These are phyloP conservation scores for Senna tora DNA, from an alignment of 306 rosid genomes.

Conservation along the genomic window DNA sequence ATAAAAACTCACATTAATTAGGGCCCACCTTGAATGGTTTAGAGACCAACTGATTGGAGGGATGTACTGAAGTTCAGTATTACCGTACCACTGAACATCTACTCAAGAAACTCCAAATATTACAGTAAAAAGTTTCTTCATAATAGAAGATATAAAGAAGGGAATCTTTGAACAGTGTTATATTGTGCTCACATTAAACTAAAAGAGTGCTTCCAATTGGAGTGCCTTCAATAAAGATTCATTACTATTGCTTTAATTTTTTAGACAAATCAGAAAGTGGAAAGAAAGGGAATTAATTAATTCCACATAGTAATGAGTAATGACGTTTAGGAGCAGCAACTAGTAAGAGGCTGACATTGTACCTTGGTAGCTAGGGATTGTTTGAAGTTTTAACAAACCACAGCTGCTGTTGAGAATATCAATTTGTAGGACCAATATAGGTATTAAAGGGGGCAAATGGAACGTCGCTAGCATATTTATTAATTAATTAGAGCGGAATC, in stretches of 20 bases:
- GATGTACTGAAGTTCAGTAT: too few species aligned
- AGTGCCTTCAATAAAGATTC: neutral
- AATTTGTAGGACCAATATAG: constrained; percentile 35
- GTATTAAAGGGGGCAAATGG: neutral
- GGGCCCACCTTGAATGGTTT: too few species aligned
- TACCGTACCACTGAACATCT: too few species aligned
- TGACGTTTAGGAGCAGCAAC: neutral
- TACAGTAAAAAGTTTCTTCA: too few species aligned
- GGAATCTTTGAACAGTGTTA: neutral
- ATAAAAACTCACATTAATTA: too few species aligned
- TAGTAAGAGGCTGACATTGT: neutral
- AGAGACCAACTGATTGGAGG: too few species aligned
- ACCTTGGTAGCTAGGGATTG: neutral
- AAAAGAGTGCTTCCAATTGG: neutral
- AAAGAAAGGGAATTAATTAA: neutral
- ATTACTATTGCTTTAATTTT: too few species aligned
- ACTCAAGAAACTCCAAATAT: too few species aligned
- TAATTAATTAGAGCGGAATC: constrained; percentile 2
- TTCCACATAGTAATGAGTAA: neutral
- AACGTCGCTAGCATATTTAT: constrained; percentile 12
- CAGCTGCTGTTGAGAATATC: neutral
- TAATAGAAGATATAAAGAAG: neutral
- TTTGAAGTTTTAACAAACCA: too few species aligned
- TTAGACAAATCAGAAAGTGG: neutral
- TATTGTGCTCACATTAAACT: neutral